A percentile compares a stretch with the other conserved stretches of the same genome.
These are phyloP conservation scores for Colletotrichum chrysophilum DNA, from an alignment of 2,329 filamentous ascomycete species.

Conservation along the genomic window DNA sequence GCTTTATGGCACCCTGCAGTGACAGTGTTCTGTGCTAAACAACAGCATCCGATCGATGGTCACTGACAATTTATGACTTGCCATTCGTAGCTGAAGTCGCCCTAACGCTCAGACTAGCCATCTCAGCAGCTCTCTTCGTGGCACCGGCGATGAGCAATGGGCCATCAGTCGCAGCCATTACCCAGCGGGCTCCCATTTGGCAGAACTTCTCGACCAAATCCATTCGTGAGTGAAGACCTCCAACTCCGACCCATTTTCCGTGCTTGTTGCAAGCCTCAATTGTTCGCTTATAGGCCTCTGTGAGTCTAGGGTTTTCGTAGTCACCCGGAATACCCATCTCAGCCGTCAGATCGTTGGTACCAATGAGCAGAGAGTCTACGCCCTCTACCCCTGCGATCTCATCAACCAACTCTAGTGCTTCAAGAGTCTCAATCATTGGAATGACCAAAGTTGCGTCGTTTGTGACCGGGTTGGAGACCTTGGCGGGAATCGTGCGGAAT, in stretches of 20 bases:
- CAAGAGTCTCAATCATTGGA: slow-evolving; percentile 47
- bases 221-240: slow-evolving; percentile 42
- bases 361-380: slow-evolving; percentile 47
- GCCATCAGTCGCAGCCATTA: slow-evolving; percentile 33
- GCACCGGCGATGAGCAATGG: slow-evolving; percentile 30
- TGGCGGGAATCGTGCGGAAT: slow-evolving; percentile 36
- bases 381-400: slow-evolving; percentile 41
- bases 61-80: neutral
- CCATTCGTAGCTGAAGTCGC: slow-evolving; percentile 2
- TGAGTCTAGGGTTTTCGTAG: slow-evolving; percentile 36
- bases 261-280: slow-evolving; percentile 40
- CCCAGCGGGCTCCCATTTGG: slow-evolving; percentile 26
- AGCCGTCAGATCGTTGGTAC: slow-evolving; percentile 47
- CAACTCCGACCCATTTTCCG: slow-evolving; percentile 44
- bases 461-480: slow-evolving; percentile 36
- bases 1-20: neutral
- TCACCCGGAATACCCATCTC: slow-evolving; percentile 48
- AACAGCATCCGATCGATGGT: neutral
- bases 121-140: slow-evolving; percentile 27
- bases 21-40: neutral
- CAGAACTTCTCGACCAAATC: slow-evolving; percentile 44
- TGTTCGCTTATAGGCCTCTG: slow-evolving; percentile 35
- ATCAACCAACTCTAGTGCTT: slow-evolving; percentile 41
- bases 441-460: slow-evolving; percentile 42
- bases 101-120: slow-evolving; percentile 26